phyloP scores from a whole-genome alignment of 352 stramenopile genomes.

The Globisporangium spiculum region DNA sequence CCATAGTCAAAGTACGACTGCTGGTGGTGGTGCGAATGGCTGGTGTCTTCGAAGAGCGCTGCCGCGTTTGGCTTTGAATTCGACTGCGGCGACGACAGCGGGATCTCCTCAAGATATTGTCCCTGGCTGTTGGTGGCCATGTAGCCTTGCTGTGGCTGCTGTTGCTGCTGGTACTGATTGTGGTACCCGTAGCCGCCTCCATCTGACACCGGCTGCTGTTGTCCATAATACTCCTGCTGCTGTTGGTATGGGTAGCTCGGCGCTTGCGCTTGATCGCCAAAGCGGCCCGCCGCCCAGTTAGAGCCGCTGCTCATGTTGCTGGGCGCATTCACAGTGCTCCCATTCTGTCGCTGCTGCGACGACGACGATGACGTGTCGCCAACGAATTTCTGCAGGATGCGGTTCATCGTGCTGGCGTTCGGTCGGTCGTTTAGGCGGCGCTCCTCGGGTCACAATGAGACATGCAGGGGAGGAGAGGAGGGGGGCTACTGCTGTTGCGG shows the following conservation, averaged over 20 bases:
- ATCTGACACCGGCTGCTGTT: conserved; percentile 12
- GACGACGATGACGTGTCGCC: conserved; percentile 9
- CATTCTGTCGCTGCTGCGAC: neutral
- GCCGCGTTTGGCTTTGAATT: conserved; percentile 26
- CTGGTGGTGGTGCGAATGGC: conserved; percentile 14
- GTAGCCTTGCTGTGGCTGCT: conserved; percentile 11
- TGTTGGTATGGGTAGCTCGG: conserved; percentile 11
- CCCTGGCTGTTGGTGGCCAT: conserved; percentile 3
- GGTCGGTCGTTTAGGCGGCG: neutral
- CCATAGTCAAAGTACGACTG: conserved; percentile 6
- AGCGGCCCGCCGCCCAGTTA: conserved; percentile 2
- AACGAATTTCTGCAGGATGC: conserved; percentile 22
- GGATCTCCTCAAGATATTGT: conserved; percentile 28
- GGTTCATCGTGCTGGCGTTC: conserved; percentile 15
- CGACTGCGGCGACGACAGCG: conserved; percentile 25
- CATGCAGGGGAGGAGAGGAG: neutral
- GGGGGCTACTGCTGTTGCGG: neutral
- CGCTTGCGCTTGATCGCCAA: conserved; percentile 3
- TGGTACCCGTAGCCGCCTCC: neutral
- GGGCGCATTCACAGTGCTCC: neutral
- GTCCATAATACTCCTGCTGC: conserved; percentile 12
- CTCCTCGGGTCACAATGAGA: neutral
- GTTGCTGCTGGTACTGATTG: conserved; percentile 7
- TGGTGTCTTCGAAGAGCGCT: conserved; percentile 26
- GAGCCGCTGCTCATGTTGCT: neutral